Evolutionary conservation across 495 filamentous ascomycete genomes (phyloP).

Genomic region (Daldinia childiae): DNA sequence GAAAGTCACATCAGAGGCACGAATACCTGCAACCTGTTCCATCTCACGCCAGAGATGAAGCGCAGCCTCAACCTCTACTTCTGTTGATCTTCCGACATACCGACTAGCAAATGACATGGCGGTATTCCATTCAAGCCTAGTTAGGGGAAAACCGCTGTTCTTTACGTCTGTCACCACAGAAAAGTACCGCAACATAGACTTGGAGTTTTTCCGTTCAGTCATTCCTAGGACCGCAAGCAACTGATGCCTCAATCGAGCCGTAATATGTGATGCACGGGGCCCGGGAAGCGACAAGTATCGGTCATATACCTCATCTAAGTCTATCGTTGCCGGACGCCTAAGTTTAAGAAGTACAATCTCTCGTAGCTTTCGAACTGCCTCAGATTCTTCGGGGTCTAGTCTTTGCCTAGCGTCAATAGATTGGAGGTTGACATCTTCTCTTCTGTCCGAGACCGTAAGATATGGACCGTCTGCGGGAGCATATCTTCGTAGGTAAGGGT

Average conservation of each 20-base stretch:
- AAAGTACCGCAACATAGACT: constrained; percentile 81
- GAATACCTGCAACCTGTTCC: constrained; percentile 75
- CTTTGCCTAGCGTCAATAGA: constrained; percentile 45
- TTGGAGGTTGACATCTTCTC: constrained; percentile 58
- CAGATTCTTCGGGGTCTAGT: constrained; percentile 34
- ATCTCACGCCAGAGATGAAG: constrained; percentile 89
- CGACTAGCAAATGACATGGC: constrained; percentile 82
- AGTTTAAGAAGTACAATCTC: constrained; percentile 46
- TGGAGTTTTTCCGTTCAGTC: constrained; percentile 63
- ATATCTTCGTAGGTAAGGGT: constrained; percentile 60
- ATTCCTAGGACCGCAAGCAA: constrained; percentile 76
- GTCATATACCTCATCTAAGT: constrained; percentile 55
- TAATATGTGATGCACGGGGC: constrained; percentile 74
- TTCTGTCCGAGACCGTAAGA: constrained; percentile 55
- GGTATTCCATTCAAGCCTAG: constrained; percentile 76
- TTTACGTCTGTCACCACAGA: constrained; percentile 85
- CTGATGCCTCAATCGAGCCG: constrained; percentile 63
- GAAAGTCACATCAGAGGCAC: constrained; percentile 77
- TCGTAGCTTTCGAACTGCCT: constrained; percentile 48
- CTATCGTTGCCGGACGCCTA: constrained; percentile 42
- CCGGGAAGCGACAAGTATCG: constrained; percentile 56
- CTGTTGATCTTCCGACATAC: constrained; percentile 69
- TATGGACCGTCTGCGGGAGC: constrained; percentile 53
- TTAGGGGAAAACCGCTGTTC: constrained; percentile 69
- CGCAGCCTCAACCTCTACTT: constrained; percentile 72